Conservation (phyloP, 345 rosid species). For the Sisymbrium irio region DNA sequence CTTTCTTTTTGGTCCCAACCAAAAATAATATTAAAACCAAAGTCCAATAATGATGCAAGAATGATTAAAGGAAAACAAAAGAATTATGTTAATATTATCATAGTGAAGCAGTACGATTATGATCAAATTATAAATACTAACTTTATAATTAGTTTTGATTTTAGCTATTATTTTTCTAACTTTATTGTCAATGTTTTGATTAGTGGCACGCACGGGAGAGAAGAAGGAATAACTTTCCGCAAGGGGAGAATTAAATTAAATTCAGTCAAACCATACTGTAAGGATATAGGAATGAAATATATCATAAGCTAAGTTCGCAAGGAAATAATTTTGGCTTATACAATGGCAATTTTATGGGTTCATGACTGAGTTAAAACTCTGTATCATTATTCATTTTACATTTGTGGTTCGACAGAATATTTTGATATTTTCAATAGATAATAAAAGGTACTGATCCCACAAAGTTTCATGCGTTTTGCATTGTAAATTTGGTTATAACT, state of each 20-base stretch:
- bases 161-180: neutral
- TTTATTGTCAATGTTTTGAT: neutral
- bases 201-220: slow-evolving; percentile 2
- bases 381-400: neutral
- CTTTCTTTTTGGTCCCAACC: neutral
- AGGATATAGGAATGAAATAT: neutral
- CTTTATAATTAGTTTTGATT: neutral
- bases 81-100: neutral
- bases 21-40: neutral
- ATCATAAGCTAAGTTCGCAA: neutral
- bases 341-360: neutral
- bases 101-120: neutral
- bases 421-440: neutral
- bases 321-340: neutral
- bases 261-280: neutral
- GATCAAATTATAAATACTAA: neutral
- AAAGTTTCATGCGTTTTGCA: neutral
- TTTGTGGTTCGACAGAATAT: neutral
- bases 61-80: neutral
- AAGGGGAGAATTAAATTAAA: neutral
- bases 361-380: no score
- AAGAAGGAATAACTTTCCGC: neutral
- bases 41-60: slow-evolving; percentile 2
- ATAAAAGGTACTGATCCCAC: neutral
- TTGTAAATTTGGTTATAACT: neutral